Conservation (phyloP, 2,329 filamentous ascomycete species). For the Cadophora malorum region DNA sequence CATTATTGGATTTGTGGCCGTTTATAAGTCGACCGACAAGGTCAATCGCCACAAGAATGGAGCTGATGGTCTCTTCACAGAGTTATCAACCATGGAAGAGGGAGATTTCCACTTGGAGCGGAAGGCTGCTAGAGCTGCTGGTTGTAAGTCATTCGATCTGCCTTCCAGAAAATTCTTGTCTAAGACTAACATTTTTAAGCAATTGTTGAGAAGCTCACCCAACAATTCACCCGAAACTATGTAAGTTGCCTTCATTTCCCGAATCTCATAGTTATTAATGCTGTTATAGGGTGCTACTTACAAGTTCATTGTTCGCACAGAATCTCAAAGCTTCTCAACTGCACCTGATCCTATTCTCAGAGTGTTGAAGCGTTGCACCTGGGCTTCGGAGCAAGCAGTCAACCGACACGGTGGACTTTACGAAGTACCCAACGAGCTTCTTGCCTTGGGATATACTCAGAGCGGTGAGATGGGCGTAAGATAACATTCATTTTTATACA, state of each 20-base stretch:
- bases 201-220: slow-evolving; percentile 17
- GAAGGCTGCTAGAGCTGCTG: slow-evolving; percentile 48
- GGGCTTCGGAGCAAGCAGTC: slow-evolving; percentile 57
- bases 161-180: background rate
- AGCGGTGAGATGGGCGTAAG: slow-evolving; percentile 61
- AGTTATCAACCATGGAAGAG: slow-evolving; percentile 48
- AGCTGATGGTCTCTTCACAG: slow-evolving; percentile 65
- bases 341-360: slow-evolving; percentile 56
- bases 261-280: slow-evolving; percentile 21
- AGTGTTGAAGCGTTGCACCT: slow-evolving; percentile 59
- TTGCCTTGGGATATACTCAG: slow-evolving; percentile 68
- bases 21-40: slow-evolving; percentile 61
- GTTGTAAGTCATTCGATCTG: slow-evolving; percentile 43
- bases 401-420: slow-evolving; percentile 30
- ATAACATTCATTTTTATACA: background rate
- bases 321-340: slow-evolving; percentile 55
- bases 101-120: slow-evolving; percentile 55
- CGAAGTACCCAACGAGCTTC: slow-evolving; percentile 66
- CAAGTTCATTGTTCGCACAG: slow-evolving; percentile 66
- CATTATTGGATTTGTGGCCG: slow-evolving; percentile 57
- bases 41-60: slow-evolving; percentile 60
- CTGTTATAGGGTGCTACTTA: slow-evolving; percentile 63
- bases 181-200: slow-evolving; percentile 6
- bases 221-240: slow-evolving; percentile 57
- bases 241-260: slow-evolving; percentile 45